Percentiles rank a stretch among this genome's conserved stretches.
Conservation (phyloP, 1,139 yeast genomes). For the Debaryomyces sp. region DNA sequence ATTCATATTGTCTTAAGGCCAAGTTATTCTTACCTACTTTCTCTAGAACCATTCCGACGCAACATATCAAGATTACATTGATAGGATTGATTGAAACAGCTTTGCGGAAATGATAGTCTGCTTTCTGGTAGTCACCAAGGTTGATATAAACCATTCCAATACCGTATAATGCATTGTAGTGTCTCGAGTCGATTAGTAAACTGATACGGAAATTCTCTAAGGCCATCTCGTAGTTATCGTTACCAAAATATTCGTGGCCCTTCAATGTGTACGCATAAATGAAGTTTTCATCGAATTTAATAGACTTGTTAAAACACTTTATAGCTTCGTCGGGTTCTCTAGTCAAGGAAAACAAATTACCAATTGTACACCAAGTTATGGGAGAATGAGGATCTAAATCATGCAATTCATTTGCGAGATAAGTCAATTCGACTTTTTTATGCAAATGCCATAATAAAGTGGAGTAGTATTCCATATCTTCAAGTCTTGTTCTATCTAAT, state of each 20-base stretch:
- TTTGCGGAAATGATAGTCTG: constrained; percentile 84
- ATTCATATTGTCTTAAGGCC: constrained; percentile 81
- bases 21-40: constrained; percentile 66
- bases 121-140: constrained; percentile 79
- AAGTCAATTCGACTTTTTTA: constrained; percentile 78
- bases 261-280: constrained; percentile 90
- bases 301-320: constrained; percentile 81
- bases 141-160: constrained; percentile 93
- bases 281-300: constrained; percentile 67
- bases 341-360: constrained; percentile 82
- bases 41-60: constrained; percentile 93
- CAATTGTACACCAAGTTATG: constrained; percentile 91
- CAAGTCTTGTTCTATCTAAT: constrained; percentile 76
- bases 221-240: constrained; percentile 91
- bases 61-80: constrained; percentile 86
- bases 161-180: constrained; percentile 95
- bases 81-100: constrained; percentile 90
- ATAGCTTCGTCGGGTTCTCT: constrained; percentile 92
- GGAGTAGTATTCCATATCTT: constrained; percentile 90
- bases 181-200: constrained; percentile 74
- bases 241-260: constrained; percentile 90
- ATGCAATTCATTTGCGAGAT: constrained; percentile 78
- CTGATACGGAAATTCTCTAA: constrained; percentile 82
- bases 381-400: constrained; percentile 68
- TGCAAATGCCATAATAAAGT: constrained; percentile 93